phyloP scores from a whole-genome alignment of 2,329 filamentous ascomycete genomes.

The Colletotrichum sp. region DNA sequence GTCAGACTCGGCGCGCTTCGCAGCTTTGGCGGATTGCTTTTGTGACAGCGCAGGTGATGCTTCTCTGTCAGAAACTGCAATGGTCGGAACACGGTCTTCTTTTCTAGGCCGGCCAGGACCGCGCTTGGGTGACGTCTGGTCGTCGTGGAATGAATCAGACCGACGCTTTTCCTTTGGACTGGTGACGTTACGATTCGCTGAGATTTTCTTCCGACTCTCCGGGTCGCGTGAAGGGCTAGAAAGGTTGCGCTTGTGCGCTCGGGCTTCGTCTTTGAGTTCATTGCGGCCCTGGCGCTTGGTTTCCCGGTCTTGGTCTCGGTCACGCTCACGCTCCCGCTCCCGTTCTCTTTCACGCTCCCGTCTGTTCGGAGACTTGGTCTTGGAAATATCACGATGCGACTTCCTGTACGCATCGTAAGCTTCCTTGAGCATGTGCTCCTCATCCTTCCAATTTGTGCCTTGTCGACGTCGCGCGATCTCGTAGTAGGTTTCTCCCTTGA shows the following conservation, averaged over 20 bases:
- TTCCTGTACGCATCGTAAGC: slow-evolving; percentile 72
- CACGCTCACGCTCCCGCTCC: slow-evolving; percentile 35
- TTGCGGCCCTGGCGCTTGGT: slow-evolving; percentile 45
- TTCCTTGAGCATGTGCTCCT: slow-evolving; percentile 80
- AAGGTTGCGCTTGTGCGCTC: slow-evolving; percentile 49
- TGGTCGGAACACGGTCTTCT: slow-evolving; percentile 54
- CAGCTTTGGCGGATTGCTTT: slow-evolving; percentile 51
- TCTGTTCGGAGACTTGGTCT: slow-evolving; percentile 55
- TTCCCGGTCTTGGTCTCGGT: slow-evolving; percentile 46
- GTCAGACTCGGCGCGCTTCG: slow-evolving; percentile 61
- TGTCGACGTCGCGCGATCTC: slow-evolving; percentile 84
- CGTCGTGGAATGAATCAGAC: slow-evolving; percentile 51
- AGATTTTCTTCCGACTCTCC: slow-evolving; percentile 49
- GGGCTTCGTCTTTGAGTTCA: slow-evolving; percentile 50
- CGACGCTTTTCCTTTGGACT: slow-evolving; percentile 57
- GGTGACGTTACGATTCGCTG: slow-evolving; percentile 36
- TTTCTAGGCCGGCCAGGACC: slow-evolving; percentile 60
- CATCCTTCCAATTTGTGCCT: slow-evolving; percentile 89
- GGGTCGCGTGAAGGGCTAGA: slow-evolving; percentile 54
- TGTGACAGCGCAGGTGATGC: slow-evolving; percentile 50
- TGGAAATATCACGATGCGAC: slow-evolving; percentile 51
- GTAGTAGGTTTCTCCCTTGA: slow-evolving; percentile 81
- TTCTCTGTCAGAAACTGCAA: slow-evolving; percentile 58
- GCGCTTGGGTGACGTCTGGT: slow-evolving; percentile 53
- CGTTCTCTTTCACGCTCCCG: slow-evolving; percentile 39